Evolutionary conservation across 2,329 filamentous ascomycete species (phyloP), one percentile per base, ranked within the genome.

Genomic region (Neofusicoccum cordaticola): DNA sequence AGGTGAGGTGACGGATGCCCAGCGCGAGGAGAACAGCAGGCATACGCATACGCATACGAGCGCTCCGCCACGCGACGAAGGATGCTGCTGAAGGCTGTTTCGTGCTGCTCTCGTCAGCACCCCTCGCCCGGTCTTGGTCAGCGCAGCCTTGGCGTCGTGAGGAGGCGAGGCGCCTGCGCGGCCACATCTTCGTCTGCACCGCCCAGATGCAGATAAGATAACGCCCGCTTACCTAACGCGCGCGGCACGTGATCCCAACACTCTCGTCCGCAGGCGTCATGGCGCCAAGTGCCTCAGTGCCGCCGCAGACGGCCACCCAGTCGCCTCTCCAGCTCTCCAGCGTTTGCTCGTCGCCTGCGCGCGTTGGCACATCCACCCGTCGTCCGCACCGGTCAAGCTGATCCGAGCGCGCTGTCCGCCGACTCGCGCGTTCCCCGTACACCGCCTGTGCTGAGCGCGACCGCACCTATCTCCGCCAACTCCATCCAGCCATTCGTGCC

Each of bases 391-490:
- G 56, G 56, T 60, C 4, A 60, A 22, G 41, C 56, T 60, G 56
- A 60, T 60, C 56, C 56, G 56, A 60, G 56, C 56, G 56, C 56
- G 27, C 45, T 22, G 22, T 37, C 60, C 60, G 12, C 45, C 42
- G 19, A 37, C 45, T 48, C 42, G 35, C 60, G 42, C 60, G 22
- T 47, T 50, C 37, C 34, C 58, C 45, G 45, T 53, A 45, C 39
- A 63, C 60, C 60, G 60, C 60, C 60, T 63, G 60, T 63, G 60
- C 60, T 63, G 37, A 63, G 48, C 47, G 60, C 60, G 44, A 52
- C 60, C 60, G 60, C 60, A 63, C 48, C 60, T 52, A 44, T 63
- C 48, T 60, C 48, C 60, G 60, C 60, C 60, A 51, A 53, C 60
- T 51, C 45, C 60, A 44, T 52, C 60, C 47, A 52, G 37, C 22